A percentile compares a stretch with the other conserved stretches of the same genome.
Conservation (phyloP, 2,329 filamentous ascomycete species). For the Xylariaceae sp. region DNA sequence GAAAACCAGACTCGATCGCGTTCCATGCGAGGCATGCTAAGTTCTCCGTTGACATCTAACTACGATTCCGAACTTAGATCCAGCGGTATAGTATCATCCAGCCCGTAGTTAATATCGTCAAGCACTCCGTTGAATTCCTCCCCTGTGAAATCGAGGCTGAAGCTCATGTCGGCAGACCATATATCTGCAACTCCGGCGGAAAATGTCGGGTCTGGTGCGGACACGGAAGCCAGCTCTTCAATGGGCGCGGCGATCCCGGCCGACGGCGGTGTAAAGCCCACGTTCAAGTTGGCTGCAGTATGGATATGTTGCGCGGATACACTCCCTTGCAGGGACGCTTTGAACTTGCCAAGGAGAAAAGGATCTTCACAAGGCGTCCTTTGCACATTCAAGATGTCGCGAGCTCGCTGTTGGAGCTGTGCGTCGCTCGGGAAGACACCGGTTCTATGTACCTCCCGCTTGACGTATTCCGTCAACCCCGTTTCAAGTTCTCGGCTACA, state of each 20-base stretch:
- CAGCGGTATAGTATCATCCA: slow-evolving; percentile 11
- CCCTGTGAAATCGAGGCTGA: slow-evolving; percentile 27
- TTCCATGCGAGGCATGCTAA: not conserved
- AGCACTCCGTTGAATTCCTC: slow-evolving; percentile 32
- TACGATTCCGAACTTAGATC: not conserved
- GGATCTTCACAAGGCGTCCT: slow-evolving; percentile 53
- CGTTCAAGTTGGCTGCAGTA: not conserved
- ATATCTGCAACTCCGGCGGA: slow-evolving; percentile 9
- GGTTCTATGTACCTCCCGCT: slow-evolving; percentile 36
- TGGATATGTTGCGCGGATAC: slow-evolving; percentile 1
- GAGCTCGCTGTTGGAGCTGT: slow-evolving; percentile 43
- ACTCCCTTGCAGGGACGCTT: slow-evolving; percentile 38
- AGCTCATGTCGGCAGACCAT: slow-evolving; percentile 22
- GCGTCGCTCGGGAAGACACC: slow-evolving; percentile 47
- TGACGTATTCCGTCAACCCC: slow-evolving; percentile 49
- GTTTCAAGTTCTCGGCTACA: slow-evolving; percentile 56
- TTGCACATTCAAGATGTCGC: slow-evolving; percentile 44
- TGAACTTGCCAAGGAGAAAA: slow-evolving; percentile 52
- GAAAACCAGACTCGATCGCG: too few species aligned
- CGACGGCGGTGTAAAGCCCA: slow-evolving; percentile 9
- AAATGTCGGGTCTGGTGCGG: not conserved
- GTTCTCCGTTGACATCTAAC: slow-evolving; percentile 1
- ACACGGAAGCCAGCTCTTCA: slow-evolving; percentile 10
- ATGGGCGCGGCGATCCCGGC: slow-evolving; percentile 14
- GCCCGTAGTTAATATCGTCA: slow-evolving; percentile 24